These are phyloP conservation scores for Fusarium sp. DNA, from an alignment of 2,329 filamentous ascomycete species.

Conservation along the genomic window DNA sequence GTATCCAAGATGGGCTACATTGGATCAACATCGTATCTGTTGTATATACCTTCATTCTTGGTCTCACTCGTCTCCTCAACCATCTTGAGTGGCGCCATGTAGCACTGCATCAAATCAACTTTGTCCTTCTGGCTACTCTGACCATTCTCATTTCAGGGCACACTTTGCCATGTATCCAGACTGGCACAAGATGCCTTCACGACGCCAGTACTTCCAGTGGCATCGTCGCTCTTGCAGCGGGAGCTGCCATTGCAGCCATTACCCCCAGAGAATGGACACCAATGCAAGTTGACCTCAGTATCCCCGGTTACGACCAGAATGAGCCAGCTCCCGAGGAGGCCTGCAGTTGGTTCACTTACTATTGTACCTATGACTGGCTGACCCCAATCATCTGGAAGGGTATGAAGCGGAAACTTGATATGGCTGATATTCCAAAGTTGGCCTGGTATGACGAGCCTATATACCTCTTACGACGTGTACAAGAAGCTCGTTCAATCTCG, in stretches of 20 bases:
- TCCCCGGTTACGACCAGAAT: slow-evolving; percentile 50
- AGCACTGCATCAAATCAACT: slow-evolving; percentile 60
- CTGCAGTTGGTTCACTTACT: slow-evolving; percentile 63
- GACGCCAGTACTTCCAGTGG: slow-evolving; percentile 47
- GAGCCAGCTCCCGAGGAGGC: slow-evolving; percentile 61
- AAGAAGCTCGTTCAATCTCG: slow-evolving; percentile 54
- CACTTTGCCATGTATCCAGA: slow-evolving; percentile 56
- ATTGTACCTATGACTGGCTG: slow-evolving; percentile 61
- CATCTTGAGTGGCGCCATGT: slow-evolving; percentile 56
- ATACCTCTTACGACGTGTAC: slow-evolving; percentile 55
- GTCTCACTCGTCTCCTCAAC: slow-evolving; percentile 53
- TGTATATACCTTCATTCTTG: slow-evolving; percentile 55
- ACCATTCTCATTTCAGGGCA: slow-evolving; percentile 49
- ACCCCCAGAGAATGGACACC: slow-evolving; percentile 63
- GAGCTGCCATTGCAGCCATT: slow-evolving; percentile 52
- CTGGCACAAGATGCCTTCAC: slow-evolving; percentile 43
- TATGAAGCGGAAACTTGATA: slow-evolving; percentile 53
- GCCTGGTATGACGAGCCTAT: slow-evolving; percentile 66
- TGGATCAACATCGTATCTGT: slow-evolving; percentile 50
- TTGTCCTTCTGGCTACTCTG: slow-evolving; percentile 51
- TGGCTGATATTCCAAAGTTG: slow-evolving; percentile 58
- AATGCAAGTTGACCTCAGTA: slow-evolving; percentile 50
- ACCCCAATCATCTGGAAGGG: slow-evolving; percentile 60
- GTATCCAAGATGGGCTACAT: slow-evolving; percentile 46
- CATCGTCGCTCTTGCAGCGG: slow-evolving; percentile 49